A percentile compares a stretch with the other conserved stretches of the same genome.
phyloP scores from a whole-genome alignment of 1,139 yeast species.

The Taiozyma sp. region DNA sequence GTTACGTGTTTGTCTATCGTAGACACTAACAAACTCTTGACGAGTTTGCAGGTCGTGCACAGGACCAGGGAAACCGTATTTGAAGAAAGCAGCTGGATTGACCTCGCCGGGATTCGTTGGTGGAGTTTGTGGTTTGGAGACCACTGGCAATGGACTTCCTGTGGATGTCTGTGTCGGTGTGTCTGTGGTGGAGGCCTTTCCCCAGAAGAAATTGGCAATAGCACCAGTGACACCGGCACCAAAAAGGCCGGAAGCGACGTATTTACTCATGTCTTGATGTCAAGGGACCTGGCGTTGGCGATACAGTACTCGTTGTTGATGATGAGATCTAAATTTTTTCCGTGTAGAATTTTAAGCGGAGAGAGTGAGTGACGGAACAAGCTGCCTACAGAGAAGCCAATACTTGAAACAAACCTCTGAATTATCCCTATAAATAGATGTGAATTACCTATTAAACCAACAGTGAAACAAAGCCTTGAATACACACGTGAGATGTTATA shows the following conservation, averaged over 20 bases:
- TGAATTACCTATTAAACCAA: not conserved
- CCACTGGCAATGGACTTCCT: slow-evolving; percentile 1
- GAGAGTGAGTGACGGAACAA: not conserved
- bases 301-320: not conserved
- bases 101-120: slow-evolving; percentile 26
- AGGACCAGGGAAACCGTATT: slow-evolving; percentile 95
- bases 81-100: slow-evolving; percentile 72
- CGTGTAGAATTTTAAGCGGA: not conserved
- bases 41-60: slow-evolving; percentile 74
- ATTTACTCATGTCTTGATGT: slow-evolving; percentile 13
- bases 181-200: slow-evolving; percentile 10
- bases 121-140: not conserved
- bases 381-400: not conserved
- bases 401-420: not conserved
- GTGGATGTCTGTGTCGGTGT: not conserved
- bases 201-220: slow-evolving; percentile 24
- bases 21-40: slow-evolving; percentile 78
- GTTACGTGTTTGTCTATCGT: slow-evolving; percentile 77
- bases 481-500: not conserved
- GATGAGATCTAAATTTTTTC: not conserved
- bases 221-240: slow-evolving; percentile 20
- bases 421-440: not conserved
- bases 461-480: not conserved
- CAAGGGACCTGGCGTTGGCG: not conserved
- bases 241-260: slow-evolving; percentile 14